These are phyloP conservation scores for Pythium guiyangense DNA, from an alignment of 352 stramenopile species.

Conservation along the genomic window DNA sequence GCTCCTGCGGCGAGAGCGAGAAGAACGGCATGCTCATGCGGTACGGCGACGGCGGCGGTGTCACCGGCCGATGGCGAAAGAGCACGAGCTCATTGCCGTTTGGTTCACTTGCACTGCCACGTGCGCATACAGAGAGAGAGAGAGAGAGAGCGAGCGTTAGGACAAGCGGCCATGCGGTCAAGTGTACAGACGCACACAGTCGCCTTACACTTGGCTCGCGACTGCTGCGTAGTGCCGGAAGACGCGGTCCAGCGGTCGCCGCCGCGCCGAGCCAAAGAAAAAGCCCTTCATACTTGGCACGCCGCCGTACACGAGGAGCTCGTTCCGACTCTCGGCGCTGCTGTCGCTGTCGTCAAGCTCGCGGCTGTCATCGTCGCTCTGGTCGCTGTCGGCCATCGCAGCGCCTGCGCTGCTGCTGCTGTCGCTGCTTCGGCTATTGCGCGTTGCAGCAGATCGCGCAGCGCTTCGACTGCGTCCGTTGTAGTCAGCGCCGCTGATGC, in stretches of 20 bases:
- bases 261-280: constrained; percentile 36
- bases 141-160: too few species aligned
- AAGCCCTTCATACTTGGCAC: constrained; percentile 33
- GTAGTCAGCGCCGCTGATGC: constrained; percentile 19
- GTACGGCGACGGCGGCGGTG: constrained; percentile 8
- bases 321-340: constrained; percentile 1
- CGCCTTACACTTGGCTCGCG: constrained; percentile 25
- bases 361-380: too few species aligned
- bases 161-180: background rate
- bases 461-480: constrained; percentile 13
- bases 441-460: too few species aligned
- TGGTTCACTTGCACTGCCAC: constrained; percentile 5
- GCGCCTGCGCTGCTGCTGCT: constrained; percentile 15
- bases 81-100: constrained; percentile 36
- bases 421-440: constrained; percentile 3
- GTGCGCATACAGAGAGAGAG: background rate
- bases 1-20: constrained; percentile 36
- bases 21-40: constrained; percentile 34
- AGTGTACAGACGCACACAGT: background rate
- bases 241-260: constrained; percentile 51
- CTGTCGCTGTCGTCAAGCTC: constrained; percentile 13
- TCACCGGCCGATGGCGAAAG: constrained; percentile 17
- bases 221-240: constrained; percentile 65
- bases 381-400: constrained; percentile 18
- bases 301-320: constrained; percentile 35